These are phyloP conservation scores for Fusarium sacchari DNA, from an alignment of 2,329 filamentous ascomycete genomes.

Conservation along the genomic window DNA sequence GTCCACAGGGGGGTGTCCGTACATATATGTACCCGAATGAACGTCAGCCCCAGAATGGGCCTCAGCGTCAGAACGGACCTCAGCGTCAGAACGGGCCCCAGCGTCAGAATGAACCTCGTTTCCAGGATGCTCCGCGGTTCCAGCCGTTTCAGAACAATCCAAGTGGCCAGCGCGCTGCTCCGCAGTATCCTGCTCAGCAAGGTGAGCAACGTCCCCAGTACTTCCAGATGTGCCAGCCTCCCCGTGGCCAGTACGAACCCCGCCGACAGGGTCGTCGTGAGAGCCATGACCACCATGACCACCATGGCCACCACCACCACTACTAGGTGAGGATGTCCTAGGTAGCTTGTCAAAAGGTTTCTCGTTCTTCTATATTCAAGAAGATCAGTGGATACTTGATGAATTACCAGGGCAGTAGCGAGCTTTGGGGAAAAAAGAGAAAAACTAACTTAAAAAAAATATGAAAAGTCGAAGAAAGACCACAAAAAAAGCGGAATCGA, in stretches of 20 bases:
- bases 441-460: background rate
- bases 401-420: background rate
- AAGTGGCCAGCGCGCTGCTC: background rate
- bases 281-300: background rate
- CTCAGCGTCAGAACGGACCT: too few species aligned
- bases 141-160: background rate
- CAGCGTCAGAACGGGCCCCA: too few species aligned
- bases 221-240: background rate
- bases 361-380: background rate
- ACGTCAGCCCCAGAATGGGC: background rate
- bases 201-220: background rate
- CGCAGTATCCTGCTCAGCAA: background rate
- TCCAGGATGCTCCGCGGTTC: background rate
- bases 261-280: background rate
- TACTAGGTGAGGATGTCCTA: background rate
- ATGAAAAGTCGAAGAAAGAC: background rate
- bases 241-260: background rate
- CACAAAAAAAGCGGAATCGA: background rate
- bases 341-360: background rate
- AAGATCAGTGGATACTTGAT: too few species aligned
- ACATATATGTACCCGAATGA: background rate
- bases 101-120: background rate
- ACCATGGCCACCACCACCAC: background rate
- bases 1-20: background rate
- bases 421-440: background rate